Evolutionary conservation across 1,284 basidiomycete species (phyloP), one percentile per base, ranked within the genome.

Genomic region (Stygiomarasmius scandens): DNA sequence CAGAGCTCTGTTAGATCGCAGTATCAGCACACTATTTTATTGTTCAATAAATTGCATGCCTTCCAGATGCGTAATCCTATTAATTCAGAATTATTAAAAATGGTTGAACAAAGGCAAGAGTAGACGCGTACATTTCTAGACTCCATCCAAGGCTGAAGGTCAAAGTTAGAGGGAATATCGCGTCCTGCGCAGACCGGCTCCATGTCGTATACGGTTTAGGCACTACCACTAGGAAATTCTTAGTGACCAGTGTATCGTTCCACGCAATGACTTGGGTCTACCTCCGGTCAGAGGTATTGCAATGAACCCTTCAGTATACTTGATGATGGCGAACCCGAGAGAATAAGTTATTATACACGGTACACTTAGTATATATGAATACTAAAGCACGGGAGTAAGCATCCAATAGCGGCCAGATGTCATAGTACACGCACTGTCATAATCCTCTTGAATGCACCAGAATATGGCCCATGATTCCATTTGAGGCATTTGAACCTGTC

Each of bases 31-130:
- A n/a, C n/a, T n/a, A n/a, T n/a, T n/a, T n/a, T n/a, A n/a, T n/a
- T n/a, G 24, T 9, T 19, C 14, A 19, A 45, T 43, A 47, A n/a
- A n/a, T n/a, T n/a, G 38, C 64, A 41, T 56, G 87, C 88, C 88
- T 83, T 92, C 90, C 61, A 92, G 70, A 69, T 92, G 89, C 0
- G 89, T 88, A 8, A 90, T 80, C 77, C 89, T 91, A 8, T 20
- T 60, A 38, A 45, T 43, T 56, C 45, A 19, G n/a, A n/a, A n/a
- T n/a, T n/a, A 20, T 45, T 19, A 9, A 14, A n/a, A 23, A 51
- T 12, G 4, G 49, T 16, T 16, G n/a, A 9, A 41, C n/a, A 12
- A 41, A 5, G 16, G 16, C 9, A 27, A 36, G 29, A 19, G 29
- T 9, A 55, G 38, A 41, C 16, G 66, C 85, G 62, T 68, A 91